These are phyloP conservation scores for Russula olivacea DNA, from an alignment of 768 basidiomycete genomes.

Conservation along the genomic window DNA sequence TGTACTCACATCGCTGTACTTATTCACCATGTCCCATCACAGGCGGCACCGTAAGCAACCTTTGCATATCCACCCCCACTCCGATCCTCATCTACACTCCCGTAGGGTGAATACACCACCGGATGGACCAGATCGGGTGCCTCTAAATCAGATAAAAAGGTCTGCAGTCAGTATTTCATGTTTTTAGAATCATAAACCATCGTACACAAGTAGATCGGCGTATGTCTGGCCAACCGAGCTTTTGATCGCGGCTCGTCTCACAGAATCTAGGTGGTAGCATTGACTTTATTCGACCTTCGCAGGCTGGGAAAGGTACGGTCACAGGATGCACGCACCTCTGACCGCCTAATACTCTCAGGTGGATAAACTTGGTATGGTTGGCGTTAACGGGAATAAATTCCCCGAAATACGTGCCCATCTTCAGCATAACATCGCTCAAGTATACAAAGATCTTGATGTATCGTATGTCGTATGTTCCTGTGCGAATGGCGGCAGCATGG, in stretches of 20 bases:
- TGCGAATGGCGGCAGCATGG: neutral
- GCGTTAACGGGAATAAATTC: constrained; percentile 83
- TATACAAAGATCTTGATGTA: constrained; percentile 84
- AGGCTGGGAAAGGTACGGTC: constrained; percentile 64
- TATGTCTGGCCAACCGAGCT: constrained; percentile 34
- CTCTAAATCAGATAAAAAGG: constrained; percentile 93
- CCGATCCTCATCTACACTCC: neutral
- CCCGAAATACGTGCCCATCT: constrained; percentile 80
- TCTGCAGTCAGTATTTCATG: constrained; percentile 30
- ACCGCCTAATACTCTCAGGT: constrained; percentile 39
- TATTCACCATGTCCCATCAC: constrained; percentile 24
- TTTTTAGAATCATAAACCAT: neutral
- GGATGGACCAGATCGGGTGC: constrained; percentile 92
- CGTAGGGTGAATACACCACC: constrained; percentile 84
- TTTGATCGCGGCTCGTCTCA: constrained; percentile 24
- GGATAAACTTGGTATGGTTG: constrained; percentile 77
- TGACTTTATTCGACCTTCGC: constrained; percentile 86
- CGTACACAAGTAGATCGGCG: constrained; percentile 51
- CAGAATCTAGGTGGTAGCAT: constrained; percentile 59
- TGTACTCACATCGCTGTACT: constrained; percentile 1
- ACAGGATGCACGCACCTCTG: constrained; percentile 17
- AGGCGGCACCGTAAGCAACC: constrained; percentile 44
- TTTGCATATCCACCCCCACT: neutral
- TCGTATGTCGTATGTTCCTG: constrained; percentile 61
- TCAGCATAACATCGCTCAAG: constrained; percentile 71